These are phyloP conservation scores for Citrus glauca DNA, from an alignment of 345 rosid genomes.

Conservation along the genomic window DNA sequence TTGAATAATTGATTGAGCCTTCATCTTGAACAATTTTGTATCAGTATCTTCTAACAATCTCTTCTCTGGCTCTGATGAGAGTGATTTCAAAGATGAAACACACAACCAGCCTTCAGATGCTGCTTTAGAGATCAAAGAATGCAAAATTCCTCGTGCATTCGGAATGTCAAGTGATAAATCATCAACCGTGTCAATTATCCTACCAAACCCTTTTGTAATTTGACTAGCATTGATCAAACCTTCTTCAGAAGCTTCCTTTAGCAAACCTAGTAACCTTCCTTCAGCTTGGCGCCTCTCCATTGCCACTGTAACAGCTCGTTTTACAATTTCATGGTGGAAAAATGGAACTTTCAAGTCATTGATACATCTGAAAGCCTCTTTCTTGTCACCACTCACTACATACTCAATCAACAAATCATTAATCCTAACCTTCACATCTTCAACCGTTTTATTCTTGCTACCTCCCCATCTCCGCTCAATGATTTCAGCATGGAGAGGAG, in stretches of 20 bases:
- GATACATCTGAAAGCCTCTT: conserved; percentile 75
- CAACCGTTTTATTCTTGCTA: conserved; percentile 70
- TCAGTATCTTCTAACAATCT: conserved; percentile 35
- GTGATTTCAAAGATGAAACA: conserved; percentile 67
- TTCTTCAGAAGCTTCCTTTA: conserved; percentile 61
- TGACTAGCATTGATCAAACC: conserved; percentile 80
- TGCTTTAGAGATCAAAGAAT: conserved; percentile 69
- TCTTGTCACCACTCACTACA: conserved; percentile 65
- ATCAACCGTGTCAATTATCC: conserved; percentile 66
- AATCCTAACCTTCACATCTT: conserved; percentile 72
- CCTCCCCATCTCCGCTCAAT: conserved; percentile 83
- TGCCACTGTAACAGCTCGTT: conserved; percentile 66
- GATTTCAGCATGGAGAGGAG: conserved; percentile 74
- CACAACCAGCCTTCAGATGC: conserved; percentile 88
- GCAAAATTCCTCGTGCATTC: conserved; percentile 47
- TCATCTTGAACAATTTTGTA: conserved; percentile 44
- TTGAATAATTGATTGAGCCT: conserved; percentile 63
- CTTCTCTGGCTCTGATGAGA: conserved; percentile 34
- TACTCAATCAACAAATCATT: conserved; percentile 60
- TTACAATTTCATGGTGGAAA: conserved; percentile 87
- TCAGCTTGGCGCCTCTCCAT: conserved; percentile 68
- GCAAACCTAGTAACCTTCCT: conserved; percentile 47
- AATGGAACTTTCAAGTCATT: conserved; percentile 78
- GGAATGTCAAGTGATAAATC: conserved; percentile 84
- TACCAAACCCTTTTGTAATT: conserved; percentile 65